A percentile compares a stretch with the other conserved stretches of the same genome.
These are phyloP conservation scores for Phytomonas sp. DNA, from an alignment of 208 protist genomes.

Conservation along the genomic window DNA sequence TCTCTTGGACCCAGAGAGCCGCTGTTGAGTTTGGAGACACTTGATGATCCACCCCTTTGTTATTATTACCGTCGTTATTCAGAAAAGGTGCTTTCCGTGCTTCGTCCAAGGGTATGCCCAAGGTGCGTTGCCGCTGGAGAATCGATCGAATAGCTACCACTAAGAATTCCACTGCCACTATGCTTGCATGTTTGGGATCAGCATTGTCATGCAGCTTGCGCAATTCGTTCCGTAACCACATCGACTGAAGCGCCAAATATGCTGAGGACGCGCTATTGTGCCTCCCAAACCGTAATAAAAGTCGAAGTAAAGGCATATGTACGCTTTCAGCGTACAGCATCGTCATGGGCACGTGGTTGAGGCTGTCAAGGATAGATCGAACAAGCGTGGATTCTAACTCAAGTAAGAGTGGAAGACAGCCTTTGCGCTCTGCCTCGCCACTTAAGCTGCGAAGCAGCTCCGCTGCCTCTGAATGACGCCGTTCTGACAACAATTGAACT, in stretches of 20 bases:
- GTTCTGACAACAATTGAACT: conserved; percentile 53
- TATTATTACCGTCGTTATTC: neutral
- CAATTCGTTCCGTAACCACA: conserved; percentile 64
- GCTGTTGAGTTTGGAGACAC: conserved; percentile 64
- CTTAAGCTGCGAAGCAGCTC: conserved; percentile 54
- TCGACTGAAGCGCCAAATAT: conserved; percentile 58
- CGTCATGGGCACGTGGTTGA: conserved; percentile 49
- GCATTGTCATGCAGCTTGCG: conserved; percentile 54
- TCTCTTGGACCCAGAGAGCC: conserved; percentile 68
- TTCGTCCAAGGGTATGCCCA: conserved; percentile 28
- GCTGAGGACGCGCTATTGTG: conserved; percentile 31
- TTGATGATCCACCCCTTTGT: neutral
- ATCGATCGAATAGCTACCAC: conserved; percentile 46
- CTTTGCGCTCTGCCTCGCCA: conserved; percentile 34
- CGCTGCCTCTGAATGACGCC: conserved; percentile 55
- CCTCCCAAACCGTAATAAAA: conserved; percentile 71
- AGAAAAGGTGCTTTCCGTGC: neutral
- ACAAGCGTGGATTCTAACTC: conserved; percentile 63
- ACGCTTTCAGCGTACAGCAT: conserved; percentile 65
- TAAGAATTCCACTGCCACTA: conserved; percentile 70
- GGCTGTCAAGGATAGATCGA: conserved; percentile 24
- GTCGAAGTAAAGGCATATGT: conserved; percentile 70
- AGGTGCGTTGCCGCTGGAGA: conserved; percentile 55
- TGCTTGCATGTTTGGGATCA: conserved; percentile 45
- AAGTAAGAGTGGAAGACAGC: conserved; percentile 58